Conservation (phyloP, 345 rosid species). For the Nasturtium officinale region DNA sequence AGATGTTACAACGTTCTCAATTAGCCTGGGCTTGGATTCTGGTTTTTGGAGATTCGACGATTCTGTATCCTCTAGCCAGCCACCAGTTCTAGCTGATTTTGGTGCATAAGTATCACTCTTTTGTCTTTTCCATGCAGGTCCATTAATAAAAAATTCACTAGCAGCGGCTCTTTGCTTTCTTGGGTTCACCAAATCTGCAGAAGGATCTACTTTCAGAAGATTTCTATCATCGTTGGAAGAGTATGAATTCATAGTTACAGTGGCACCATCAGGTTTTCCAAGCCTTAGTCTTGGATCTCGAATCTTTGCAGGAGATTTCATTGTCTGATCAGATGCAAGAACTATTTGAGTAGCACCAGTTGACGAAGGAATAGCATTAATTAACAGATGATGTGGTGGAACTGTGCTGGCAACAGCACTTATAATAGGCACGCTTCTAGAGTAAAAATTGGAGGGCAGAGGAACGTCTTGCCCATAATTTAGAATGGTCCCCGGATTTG, state of each 20-base stretch:
- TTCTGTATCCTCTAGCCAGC: conserved; percentile 71
- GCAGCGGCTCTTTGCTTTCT: conserved; percentile 65
- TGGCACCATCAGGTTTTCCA: conserved; percentile 52
- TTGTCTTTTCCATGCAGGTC: conserved; percentile 63
- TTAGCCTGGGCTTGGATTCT: conserved; percentile 49
- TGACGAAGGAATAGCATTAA: conserved; percentile 2
- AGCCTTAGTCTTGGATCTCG: conserved; percentile 93
- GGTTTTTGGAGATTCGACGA: conserved; percentile 33
- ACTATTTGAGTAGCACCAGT: conserved; percentile 37
- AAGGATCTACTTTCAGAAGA: conserved; percentile 48
- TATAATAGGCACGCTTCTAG: conserved; percentile 28
- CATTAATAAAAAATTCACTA: conserved; percentile 57
- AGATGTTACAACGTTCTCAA: conserved; percentile 48
- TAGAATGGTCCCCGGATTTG: conserved; percentile 16
- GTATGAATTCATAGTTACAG: conserved; percentile 46
- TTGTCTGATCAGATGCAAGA: conserved; percentile 46
- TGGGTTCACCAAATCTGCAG: conserved; percentile 46
- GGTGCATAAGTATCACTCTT: conserved; percentile 52
- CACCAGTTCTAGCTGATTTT: conserved; percentile 54
- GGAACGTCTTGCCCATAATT: conserved; percentile 37
- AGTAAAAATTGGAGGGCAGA: conserved; percentile 30
- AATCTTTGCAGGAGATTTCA: conserved; percentile 66
- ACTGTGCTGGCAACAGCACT: conserved; percentile 38
- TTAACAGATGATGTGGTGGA: conserved; percentile 28
- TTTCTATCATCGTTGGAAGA: conserved; percentile 32